Base-by-base conservation (phyloP, 805 yeast genomes). In the Saccharomycopsis babjevae region DNA sequence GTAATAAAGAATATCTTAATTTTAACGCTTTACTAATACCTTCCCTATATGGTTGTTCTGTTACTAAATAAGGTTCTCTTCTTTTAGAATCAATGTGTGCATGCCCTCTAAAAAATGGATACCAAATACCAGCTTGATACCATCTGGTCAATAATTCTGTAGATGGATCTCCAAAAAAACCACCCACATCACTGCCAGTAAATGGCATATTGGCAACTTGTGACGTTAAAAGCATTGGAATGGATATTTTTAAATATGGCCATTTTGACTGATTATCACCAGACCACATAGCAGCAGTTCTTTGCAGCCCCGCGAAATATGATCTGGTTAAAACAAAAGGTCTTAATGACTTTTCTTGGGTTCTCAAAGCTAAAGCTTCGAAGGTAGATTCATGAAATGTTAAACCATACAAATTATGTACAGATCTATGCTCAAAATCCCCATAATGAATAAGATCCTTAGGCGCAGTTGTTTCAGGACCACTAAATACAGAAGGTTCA, bases 131-230 rank as follows among this genome's bases (percentile, higher is more conserved):
- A 1, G 96, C 79, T 72, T 94, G 99, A 70, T 92, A 93, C 99
- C 99, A 94, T 68, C 99, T 80, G 0, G 88, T 81, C 61, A 89
- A 76, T 63, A 94, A 74, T 68, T 94, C 98, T 40, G 81, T 78
- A 0, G 84, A 75, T 0, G 99, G 98, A 70, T 94, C 81, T 2
- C 96, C 96, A 69, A 91, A 92, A 70, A 94, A 94, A 0, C 99
- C 99, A 39, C 97, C 98, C 55, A 94, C 93, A 74, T 94, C 99
- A 8, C 97, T 93, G 8, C 99, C 99, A 6, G 88, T 80, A 74
- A 92, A 93, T 36, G 97, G 97, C 84, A 84, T 85, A 8, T 96
- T 96, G 1, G 83, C 89, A 34, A 89, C 75, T 56, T 91, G 90
- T 65, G 85, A 80, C 2, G 96, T 88, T 62, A 94, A 76, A 16